phyloP scores from a whole-genome alignment of 176 grass and related monocot genomes.

The Aechmea fasciata region DNA sequence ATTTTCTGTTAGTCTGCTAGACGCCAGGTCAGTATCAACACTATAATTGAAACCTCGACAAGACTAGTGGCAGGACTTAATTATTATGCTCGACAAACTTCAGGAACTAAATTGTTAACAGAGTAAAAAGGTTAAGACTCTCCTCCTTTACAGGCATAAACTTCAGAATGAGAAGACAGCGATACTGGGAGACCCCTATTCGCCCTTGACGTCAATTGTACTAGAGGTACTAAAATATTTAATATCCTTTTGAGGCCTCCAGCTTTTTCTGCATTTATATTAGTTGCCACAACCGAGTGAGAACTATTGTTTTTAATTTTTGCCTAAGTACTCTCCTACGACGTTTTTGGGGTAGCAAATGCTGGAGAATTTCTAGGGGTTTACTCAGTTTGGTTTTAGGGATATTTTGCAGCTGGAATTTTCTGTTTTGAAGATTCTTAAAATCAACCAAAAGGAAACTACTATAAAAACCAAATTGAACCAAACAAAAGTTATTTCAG shows the following conservation, averaged over 20 bases:
- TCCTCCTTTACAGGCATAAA: slow-evolving; percentile 35
- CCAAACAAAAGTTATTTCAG: too few species aligned
- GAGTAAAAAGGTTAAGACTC: not conserved
- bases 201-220: slow-evolving; percentile 37
- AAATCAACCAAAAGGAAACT: too few species aligned
- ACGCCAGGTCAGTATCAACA: not conserved
- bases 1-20: not conserved
- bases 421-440: too few species aligned
- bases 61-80: too few species aligned
- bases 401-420: too few species aligned
- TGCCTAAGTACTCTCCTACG: too few species aligned
- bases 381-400: too few species aligned
- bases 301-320: too few species aligned
- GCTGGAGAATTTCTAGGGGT: not conserved
- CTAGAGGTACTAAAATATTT: slow-evolving; percentile 32
- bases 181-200: slow-evolving; percentile 33
- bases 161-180: slow-evolving; percentile 29
- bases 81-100: not conserved
- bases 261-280: slow-evolving; percentile 18
- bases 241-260: not conserved
- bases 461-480: too few species aligned
- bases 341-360: slow-evolving; percentile 6
- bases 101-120: not conserved
- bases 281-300: slow-evolving; percentile 32
- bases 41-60: too few species aligned